Evolutionary conservation across 2,329 filamentous ascomycete species (phyloP), one percentile per base, ranked within the genome.

Genomic region (Penicillium sp.): DNA sequence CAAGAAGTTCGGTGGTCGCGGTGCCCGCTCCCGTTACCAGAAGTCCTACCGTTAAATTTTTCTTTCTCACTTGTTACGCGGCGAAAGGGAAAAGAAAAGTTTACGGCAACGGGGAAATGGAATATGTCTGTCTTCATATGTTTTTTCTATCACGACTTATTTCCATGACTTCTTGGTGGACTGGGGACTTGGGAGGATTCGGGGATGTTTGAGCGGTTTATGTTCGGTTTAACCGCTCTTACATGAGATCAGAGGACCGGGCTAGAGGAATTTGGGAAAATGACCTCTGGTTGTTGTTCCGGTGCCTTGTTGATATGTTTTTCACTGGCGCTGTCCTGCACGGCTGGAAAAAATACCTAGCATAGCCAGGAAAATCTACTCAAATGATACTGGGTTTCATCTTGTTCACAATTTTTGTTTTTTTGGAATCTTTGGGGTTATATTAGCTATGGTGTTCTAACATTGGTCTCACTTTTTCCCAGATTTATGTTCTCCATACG

Each of bases 1-100:
- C 83, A 97, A 97, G 93, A 97, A 97, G 86, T 83, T 83, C 76
- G 82, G 81, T 75, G 80, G 80, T 90, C 89, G 87, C 74, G 93
- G 93, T 87, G 93, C 94, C 78, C 89, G 93, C 78, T 85, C 93
- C 77, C 89, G 93, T 79, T 97, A 91, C 93, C 93, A 97, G 86
- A 97, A 97, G 86, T 96, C 93, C 72, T 96, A 97, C 89, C 91
- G 93, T 93, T 96, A 93, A 91, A 70, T 62, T 62, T 55, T 59
- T 60, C 46, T 63, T 50, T 60, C 52, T 57, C 48, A 60, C 53
- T 62, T 54, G 58, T 58, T 64, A 54, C 62, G 51, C 55, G 64
- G 63, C 56, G 77, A 70, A 89, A 90, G 6, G 86, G 83, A 67
- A 57, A 57, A 57, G 55, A 57, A 57, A 57, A 54, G 50, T 90